phyloP scores from a whole-genome alignment of 345 rosid genomes.

The Citrus sp. region DNA sequence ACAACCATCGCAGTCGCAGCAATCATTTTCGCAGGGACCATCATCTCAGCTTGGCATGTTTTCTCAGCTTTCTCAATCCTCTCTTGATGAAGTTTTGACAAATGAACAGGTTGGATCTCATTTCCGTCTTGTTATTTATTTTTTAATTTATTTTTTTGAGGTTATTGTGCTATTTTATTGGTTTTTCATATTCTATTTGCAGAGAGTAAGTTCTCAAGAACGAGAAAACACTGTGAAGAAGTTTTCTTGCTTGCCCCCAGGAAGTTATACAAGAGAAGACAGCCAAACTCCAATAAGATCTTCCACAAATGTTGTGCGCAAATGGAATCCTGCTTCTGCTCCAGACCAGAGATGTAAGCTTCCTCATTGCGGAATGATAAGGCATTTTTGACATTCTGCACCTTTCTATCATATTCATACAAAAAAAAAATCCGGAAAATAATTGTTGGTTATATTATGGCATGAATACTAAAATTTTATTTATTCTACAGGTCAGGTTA shows the following conservation, averaged over 20 bases:
- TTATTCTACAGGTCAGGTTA: conserved; percentile 47
- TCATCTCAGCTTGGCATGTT: conserved; percentile 77
- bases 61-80: conserved; percentile 80
- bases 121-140: conserved; percentile 3
- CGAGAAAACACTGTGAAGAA: conserved; percentile 53
- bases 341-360: conserved; percentile 53
- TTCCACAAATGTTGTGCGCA: conserved; percentile 44
- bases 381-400: background rate
- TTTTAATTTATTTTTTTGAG: background rate
- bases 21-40: conserved; percentile 80
- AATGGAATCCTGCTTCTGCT: conserved; percentile 53
- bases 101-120: conserved; percentile 55
- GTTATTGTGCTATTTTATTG: background rate
- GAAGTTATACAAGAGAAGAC: conserved; percentile 55
- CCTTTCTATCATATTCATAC: background rate
- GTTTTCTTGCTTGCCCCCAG: conserved; percentile 45
- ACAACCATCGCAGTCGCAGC: conserved; percentile 77
- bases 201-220: conserved; percentile 80
- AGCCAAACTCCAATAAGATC: conserved; percentile 50
- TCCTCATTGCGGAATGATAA: background rate
- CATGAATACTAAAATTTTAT: conserved; percentile 1
- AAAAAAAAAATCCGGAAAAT: background rate
- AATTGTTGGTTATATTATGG: background rate
- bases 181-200: conserved; percentile 18
- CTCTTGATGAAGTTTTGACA: conserved; percentile 52